Conservation (phyloP, 2,329 filamentous ascomycete genomes). For the Talaromyces atroroseus region DNA sequence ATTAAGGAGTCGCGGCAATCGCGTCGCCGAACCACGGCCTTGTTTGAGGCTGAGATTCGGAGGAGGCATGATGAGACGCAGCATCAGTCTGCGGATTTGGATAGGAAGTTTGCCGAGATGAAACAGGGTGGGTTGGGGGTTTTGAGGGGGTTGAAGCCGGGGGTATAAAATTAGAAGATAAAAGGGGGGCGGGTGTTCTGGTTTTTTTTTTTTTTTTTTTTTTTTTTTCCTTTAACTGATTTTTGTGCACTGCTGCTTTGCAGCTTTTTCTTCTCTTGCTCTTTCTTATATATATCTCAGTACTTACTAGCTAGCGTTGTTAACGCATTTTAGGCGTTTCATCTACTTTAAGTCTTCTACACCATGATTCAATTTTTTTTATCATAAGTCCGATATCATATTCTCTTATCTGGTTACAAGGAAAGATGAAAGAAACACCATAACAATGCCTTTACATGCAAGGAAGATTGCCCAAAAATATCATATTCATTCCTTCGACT, state of each 20-base stretch:
- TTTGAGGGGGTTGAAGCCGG: conserved; percentile 34
- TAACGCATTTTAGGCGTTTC: not conserved
- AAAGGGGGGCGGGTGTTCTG: not conserved
- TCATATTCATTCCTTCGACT: conserved; percentile 3
- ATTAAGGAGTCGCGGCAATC: conserved; percentile 50
- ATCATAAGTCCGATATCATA: not conserved
- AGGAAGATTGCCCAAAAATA: not conserved
- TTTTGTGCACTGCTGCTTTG: no score
- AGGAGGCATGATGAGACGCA: conserved; percentile 48
- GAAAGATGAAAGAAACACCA: not conserved
- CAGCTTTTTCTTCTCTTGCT: not conserved
- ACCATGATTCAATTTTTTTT: not conserved
- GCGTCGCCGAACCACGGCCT: conserved; percentile 48
- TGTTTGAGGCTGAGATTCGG: conserved; percentile 53
- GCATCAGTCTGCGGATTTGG: conserved; percentile 45
- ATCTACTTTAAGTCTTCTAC: not conserved
- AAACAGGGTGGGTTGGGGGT: conserved; percentile 50
- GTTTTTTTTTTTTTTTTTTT: not conserved
- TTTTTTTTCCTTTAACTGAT: no score
- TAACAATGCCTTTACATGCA: not conserved
- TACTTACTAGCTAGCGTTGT: not conserved
- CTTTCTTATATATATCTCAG: not conserved
- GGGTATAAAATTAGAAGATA: not conserved
- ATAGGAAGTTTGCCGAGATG: conserved; percentile 50
- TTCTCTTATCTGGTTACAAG: not conserved